Evolutionary conservation across 164 flowering plant genomes (phyloP).

Genomic region (Platanus orientalis): DNA sequence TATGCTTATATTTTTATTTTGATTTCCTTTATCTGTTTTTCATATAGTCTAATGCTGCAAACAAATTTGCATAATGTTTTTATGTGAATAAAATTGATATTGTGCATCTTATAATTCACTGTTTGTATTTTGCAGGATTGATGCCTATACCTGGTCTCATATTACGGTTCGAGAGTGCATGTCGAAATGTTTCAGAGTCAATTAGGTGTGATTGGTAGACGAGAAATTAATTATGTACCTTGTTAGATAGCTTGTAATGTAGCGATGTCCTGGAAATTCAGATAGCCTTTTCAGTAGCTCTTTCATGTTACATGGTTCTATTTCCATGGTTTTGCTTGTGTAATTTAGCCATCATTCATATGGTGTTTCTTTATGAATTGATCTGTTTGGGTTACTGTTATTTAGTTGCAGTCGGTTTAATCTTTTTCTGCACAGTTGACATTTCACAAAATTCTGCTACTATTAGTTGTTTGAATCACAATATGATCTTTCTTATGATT

Average conservation of each 20-base stretch:
- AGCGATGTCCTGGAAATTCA: no score
- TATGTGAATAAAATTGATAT: not conserved
- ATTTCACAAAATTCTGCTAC: no score
- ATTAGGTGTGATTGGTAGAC: conserved; percentile 55
- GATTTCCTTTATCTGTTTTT: no score
- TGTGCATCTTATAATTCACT: not conserved
- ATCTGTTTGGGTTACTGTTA: not conserved
- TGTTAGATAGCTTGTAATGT: not conserved
- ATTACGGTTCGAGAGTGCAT: conserved; percentile 63
- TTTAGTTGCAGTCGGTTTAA: not conserved
- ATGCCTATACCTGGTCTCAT: conserved; percentile 83
- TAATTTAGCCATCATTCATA: no score
- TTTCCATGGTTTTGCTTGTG: no score
- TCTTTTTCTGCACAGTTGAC: not conserved
- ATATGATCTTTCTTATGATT: no score
- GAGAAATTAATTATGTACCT: not conserved
- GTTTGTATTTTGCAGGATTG: conserved; percentile 52
- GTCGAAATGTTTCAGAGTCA: conserved; percentile 78
- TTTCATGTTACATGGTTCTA: not conserved
- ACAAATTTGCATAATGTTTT: not conserved
- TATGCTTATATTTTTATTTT: no score
- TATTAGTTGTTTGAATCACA: no score
- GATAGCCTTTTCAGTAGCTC: not conserved
- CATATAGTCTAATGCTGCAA: no score
- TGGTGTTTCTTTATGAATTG: no score